phyloP scores from a whole-genome alignment of 805 yeast genomes.

The Sugiyamaella mastotermitis region DNA sequence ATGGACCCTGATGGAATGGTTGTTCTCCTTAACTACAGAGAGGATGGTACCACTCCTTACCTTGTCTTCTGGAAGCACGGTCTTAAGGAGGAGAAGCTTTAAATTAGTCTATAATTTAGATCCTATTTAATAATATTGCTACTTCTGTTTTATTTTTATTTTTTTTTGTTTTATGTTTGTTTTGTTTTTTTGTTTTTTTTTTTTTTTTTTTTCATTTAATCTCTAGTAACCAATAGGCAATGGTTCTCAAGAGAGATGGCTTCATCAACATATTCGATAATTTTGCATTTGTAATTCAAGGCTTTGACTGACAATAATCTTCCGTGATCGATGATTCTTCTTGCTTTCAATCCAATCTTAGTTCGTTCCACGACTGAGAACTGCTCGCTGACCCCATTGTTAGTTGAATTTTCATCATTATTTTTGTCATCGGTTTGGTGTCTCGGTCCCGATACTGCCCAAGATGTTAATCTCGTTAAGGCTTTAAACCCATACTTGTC shows the following conservation, averaged over 20 bases:
- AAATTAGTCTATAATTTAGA: constrained; percentile 32
- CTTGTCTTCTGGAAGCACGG: constrained; percentile 99
- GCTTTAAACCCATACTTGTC: constrained; percentile 30
- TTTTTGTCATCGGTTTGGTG: constrained; percentile 5
- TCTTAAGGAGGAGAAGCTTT: constrained; percentile 82
- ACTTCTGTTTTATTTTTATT: no score
- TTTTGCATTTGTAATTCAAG: constrained; percentile 30
- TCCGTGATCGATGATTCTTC: constrained; percentile 71
- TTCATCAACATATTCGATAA: constrained; percentile 53
- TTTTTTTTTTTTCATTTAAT: constrained; percentile 1
- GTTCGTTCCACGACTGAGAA: constrained; percentile 55
- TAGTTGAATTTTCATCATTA: background rate
- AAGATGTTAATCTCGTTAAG: constrained; percentile 64
- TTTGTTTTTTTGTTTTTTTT: background rate
- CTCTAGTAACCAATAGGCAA: constrained; percentile 36
- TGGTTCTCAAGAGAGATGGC: constrained; percentile 67
- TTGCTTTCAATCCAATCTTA: constrained; percentile 56
- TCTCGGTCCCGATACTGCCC: constrained; percentile 79
- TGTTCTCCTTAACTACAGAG: constrained; percentile 98
- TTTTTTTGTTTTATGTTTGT: background rate
- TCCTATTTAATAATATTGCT: background rate
- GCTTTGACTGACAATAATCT: constrained; percentile 45
- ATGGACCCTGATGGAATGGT: constrained; percentile 99
- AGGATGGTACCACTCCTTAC: constrained; percentile 97
- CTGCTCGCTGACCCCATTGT: constrained; percentile 36